These are phyloP conservation scores for Diaporthe sp. DNA, from an alignment of 2,329 filamentous ascomycete genomes.

Conservation along the genomic window DNA sequence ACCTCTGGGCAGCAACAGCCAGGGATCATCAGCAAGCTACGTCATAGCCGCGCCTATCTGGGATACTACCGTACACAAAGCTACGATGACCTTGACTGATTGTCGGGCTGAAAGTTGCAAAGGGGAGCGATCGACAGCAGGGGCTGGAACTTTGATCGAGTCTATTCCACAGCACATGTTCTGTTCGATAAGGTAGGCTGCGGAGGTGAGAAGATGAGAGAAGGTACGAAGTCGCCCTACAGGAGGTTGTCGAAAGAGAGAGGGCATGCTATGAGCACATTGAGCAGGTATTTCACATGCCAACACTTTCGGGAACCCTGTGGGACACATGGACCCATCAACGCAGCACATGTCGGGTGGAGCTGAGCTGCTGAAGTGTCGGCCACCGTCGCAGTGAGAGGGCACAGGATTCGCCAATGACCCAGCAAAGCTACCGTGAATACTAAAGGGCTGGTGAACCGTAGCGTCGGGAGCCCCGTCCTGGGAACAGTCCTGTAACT, in stretches of 20 bases:
- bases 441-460: conserved; percentile 17
- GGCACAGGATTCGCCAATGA: neutral
- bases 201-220: neutral
- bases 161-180: neutral
- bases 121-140: conserved; percentile 15
- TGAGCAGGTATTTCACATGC: neutral
- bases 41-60: conserved; percentile 21
- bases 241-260: neutral
- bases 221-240: too few species aligned
- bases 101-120: conserved; percentile 5
- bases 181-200: neutral
- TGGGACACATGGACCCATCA: neutral
- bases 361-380: conserved; percentile 2
- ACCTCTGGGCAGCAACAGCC: neutral
- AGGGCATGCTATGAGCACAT: neutral
- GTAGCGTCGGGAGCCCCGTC: conserved; percentile 31
- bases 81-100: neutral
- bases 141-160: neutral
- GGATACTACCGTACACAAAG: neutral
- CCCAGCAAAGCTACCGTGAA: conserved; percentile 1
- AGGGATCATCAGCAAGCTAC: conserved; percentile 21
- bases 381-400: neutral
- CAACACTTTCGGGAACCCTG: neutral
- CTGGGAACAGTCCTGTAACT: conserved; percentile 9
- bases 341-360: neutral